Conservation (phyloP, 345 rosid species). For the Salix brachista region DNA sequence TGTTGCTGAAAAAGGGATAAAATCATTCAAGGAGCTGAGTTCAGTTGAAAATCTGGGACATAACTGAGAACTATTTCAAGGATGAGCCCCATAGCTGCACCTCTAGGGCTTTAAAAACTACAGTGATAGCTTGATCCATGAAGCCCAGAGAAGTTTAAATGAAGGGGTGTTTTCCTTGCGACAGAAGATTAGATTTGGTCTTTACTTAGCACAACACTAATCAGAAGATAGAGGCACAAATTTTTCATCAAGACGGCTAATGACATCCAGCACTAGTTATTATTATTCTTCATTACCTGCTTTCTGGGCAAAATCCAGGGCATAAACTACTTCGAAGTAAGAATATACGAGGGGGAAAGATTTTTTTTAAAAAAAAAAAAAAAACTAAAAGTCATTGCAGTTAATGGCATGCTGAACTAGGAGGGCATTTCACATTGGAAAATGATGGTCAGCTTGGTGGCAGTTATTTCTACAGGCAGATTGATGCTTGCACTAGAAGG, state of each 20-base stretch:
- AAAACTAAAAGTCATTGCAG: background rate
- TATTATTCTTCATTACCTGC: background rate
- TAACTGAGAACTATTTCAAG: too few relatives aligned
- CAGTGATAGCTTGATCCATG: background rate
- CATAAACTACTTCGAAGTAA: conserved; percentile 10
- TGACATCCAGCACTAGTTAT: background rate
- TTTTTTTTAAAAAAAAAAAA: background rate
- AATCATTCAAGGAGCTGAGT: too few relatives aligned
- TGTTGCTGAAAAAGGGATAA: too few relatives aligned
- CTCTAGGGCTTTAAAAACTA: background rate
- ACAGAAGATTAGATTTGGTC: background rate
- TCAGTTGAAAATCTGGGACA: too few relatives aligned
- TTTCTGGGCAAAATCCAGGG: background rate
- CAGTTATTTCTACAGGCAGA: conserved; percentile 4
- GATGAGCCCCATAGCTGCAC: too few relatives aligned
- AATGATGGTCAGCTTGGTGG: conserved; percentile 3
- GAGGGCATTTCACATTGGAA: background rate
- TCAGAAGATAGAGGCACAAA: background rate
- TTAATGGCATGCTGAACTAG: conserved; percentile 15
- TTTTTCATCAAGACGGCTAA: background rate
- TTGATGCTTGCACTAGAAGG: conserved; percentile 23
- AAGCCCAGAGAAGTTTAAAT: background rate
- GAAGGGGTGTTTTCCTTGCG: background rate
- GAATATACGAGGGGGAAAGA: background rate
- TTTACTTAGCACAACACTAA: background rate